phyloP scores from a whole-genome alignment of 2,329 filamentous ascomycete species.

The Fusarium globosum region DNA sequence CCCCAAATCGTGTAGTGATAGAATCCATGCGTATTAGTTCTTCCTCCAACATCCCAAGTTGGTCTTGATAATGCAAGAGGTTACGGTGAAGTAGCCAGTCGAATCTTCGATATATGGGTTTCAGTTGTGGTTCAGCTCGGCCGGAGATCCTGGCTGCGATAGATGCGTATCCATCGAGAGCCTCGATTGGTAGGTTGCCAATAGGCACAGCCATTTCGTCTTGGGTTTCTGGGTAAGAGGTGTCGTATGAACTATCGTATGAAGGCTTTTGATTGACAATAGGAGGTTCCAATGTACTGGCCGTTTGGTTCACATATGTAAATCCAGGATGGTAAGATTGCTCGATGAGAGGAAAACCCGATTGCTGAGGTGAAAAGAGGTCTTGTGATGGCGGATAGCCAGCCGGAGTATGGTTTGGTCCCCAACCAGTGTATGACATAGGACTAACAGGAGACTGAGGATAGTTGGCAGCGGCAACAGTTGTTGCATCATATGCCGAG shows the following conservation, averaged over 20 bases:
- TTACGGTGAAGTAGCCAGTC: conserved; percentile 84
- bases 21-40: conserved; percentile 77
- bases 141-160: conserved; percentile 64
- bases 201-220: conserved; percentile 22
- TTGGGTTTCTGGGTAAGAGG: conserved; percentile 5
- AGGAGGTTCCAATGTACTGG: background rate
- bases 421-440: conserved; percentile 18
- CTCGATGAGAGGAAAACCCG: background rate
- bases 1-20: conserved; percentile 60
- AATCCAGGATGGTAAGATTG: conserved; percentile 19
- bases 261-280: conserved; percentile 1
- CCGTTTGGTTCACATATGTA: conserved; percentile 10
- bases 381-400: conserved; percentile 31
- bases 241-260: conserved; percentile 14
- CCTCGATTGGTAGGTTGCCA: conserved; percentile 53
- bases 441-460: conserved; percentile 22
- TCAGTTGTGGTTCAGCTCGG: conserved; percentile 46
- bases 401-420: conserved; percentile 14
- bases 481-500: conserved; percentile 11
- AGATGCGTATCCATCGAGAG: conserved; percentile 70
- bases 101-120: conserved; percentile 85
- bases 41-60: conserved; percentile 83
- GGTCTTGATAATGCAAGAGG: conserved; percentile 85
- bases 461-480: conserved; percentile 12
- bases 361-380: conserved; percentile 14